Evolutionary conservation across 371 early-diverging fungal genomes (phyloP).

Genomic region (Rhizomucor miehei): DNA sequence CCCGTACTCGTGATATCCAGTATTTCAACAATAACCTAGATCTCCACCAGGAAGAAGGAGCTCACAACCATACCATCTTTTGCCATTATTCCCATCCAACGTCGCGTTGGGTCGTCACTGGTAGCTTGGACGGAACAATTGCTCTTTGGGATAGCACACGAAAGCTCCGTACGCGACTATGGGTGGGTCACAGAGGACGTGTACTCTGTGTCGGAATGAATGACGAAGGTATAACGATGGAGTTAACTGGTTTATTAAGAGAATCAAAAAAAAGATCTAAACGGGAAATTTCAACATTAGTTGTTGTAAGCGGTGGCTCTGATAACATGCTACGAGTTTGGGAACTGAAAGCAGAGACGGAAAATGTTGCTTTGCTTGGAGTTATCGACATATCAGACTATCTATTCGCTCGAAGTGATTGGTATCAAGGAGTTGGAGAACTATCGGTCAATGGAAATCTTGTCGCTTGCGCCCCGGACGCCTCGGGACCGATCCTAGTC

Average conservation of each 20-base stretch:
- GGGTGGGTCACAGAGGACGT: slow-evolving; percentile 55
- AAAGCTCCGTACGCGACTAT: slow-evolving; percentile 27
- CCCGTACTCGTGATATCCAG: slow-evolving; percentile 18
- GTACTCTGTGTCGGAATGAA: slow-evolving; percentile 58
- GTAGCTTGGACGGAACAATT: slow-evolving; percentile 54
- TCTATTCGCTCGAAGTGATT: slow-evolving; percentile 41
- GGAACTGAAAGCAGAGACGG: slow-evolving; percentile 31
- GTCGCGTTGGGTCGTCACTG: slow-evolving; percentile 48
- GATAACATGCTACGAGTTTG: slow-evolving; percentile 56
- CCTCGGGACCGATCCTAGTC: slow-evolving; percentile 49
- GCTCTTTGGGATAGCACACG: slow-evolving; percentile 47
- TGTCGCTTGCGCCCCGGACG: slow-evolving; percentile 55
- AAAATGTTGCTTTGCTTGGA: slow-evolving; percentile 24
- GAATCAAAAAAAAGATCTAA: not conserved
- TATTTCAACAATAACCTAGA: slow-evolving; percentile 16
- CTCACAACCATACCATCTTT: slow-evolving; percentile 31
- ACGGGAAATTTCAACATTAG: slow-evolving; percentile 15
- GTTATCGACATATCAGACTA: slow-evolving; percentile 42
- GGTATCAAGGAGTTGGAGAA: slow-evolving; percentile 57
- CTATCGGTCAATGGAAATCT: slow-evolving; percentile 49
- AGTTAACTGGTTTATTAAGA: not conserved
- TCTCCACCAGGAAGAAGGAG: slow-evolving; percentile 1
- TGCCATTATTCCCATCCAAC: slow-evolving; percentile 48
- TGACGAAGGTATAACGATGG: slow-evolving; percentile 30
- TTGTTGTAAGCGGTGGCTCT: slow-evolving; percentile 56